Evolutionary conservation across 345 rosid genomes (phyloP), one percentile per base, ranked within the genome.

Genomic region (Acer negundo): DNA sequence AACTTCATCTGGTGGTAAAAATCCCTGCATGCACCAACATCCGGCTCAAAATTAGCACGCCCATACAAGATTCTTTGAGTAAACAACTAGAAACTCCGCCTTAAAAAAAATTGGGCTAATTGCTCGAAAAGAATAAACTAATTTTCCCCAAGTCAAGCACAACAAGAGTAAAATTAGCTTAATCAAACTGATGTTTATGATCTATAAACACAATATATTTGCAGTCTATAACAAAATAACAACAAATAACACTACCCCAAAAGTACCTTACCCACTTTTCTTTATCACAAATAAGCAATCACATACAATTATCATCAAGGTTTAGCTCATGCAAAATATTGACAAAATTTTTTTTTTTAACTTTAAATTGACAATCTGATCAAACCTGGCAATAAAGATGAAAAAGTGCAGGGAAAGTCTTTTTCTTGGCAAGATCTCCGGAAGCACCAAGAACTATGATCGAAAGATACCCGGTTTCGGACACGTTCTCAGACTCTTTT

Each of bases 351-450:
- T 0, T 62, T 26, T 62, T 3, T 31, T 35, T 35, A 4, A 42
- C 46, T 42, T 42, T 6, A 49, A 49, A 20, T 8, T 3, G 2
- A 17, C 10, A 56, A 42, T 61, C 62, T 64, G 44, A 44, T 17
- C 62, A n/a, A 77, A 96, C 99, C 97, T 90, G 95, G 24, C 93
- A 91, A 72, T 86, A 92, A 58, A 94, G 96, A 83, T 92, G 78
- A 90, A 89, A 94, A 49, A 94, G 96, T 8, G 98, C 98, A 23
- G 98, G 97, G 78, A 94, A 94, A 76, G 98, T 94, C 87, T 94
- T 94, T 88, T 94, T 94, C 90, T 93, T 94, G 73, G 98, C 98
- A 74, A 94, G 97, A 90, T 94, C 98, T 83, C 98, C 97, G 78
- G 97, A 92, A 73, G 98, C 98, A 80, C 98, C 98, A 38, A 94